Evolutionary conservation across 208 protist species (phyloP), one percentile per base, ranked within the genome.

Genomic region (Leptomonas pyrrhocoris): DNA sequence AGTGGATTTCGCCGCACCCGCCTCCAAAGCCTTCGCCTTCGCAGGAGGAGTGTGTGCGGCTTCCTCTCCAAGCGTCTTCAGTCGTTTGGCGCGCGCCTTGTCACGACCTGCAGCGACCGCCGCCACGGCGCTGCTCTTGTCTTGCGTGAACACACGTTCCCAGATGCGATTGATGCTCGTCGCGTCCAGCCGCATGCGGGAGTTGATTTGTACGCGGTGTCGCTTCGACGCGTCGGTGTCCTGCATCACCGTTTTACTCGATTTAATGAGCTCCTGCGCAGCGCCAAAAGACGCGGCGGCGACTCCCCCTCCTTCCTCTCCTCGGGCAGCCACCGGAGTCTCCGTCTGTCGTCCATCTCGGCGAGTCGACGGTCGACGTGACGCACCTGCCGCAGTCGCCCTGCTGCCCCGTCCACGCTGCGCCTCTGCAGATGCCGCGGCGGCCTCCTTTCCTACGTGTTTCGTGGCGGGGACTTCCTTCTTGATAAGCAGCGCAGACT

Each of bases 91-190:
- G 6, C 48, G 61, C 12, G 21, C 42, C 28, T 13, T 57, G 36
- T 46, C 48, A 0, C 48, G 61, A 3, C 36, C 48, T 0, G 61
- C 34, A 12, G 51, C 63, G 11, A 59, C 63, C 51, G 51, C 45
- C 6, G 38, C 43, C 36, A 50, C 58, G 16, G 46, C 50, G 28
- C 28, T 57, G 43, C 46, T 58, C 43, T 60, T 51, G 27, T 65
- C 58, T 30, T 77, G 56, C 25, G 30, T 68, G 51, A 77, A 77
- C 8, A 77, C 62, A 3, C 72, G 63, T 34, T 67, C 49, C 57
- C 68, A 71, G 28, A 77, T 77, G 27, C 72, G 72, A 13, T 77
- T 49, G 34, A 71, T 77, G 58, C 64, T 77, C 25, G 68, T 62
- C 9, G 72, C 58, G 43, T 77, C 72, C 21, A 77, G 58, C 13